Percentiles rank a stretch among this genome's conserved stretches.
phyloP scores from a whole-genome alignment of 2,329 filamentous ascomycete genomes.

The Fusarium proliferatum region DNA sequence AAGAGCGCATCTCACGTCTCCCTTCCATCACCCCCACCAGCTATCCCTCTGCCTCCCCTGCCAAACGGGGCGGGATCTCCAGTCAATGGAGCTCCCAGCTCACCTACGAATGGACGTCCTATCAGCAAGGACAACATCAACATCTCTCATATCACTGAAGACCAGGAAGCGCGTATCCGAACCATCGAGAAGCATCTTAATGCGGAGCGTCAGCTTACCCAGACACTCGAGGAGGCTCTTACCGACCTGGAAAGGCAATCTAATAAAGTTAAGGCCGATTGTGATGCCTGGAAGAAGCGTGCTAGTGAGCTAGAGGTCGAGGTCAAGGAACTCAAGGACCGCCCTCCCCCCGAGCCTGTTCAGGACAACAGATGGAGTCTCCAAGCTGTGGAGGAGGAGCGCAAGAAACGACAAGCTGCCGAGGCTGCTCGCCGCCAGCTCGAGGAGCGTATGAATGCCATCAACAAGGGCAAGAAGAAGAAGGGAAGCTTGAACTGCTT shows the following conservation, averaged over 20 bases:
- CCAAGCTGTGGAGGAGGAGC: constrained; percentile 95
- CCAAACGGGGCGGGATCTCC: constrained; percentile 69
- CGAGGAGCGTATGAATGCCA: constrained; percentile 93
- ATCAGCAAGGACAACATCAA: constrained; percentile 79
- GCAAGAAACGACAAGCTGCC: constrained; percentile 89
- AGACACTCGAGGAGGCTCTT: constrained; percentile 93
- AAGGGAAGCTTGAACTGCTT: constrained; percentile 98
- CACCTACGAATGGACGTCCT: constrained; percentile 72
- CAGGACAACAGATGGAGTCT: constrained; percentile 74
- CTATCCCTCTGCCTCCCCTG: constrained; percentile 93
- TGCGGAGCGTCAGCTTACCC: constrained; percentile 95
- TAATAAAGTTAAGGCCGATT: constrained; percentile 90
- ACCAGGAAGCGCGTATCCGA: constrained; percentile 93
- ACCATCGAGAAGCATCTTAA: constrained; percentile 97
- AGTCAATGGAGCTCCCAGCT: constrained; percentile 57
- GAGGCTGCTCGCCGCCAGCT: constrained; percentile 89
- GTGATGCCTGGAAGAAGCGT: constrained; percentile 91
- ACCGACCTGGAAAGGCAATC: constrained; percentile 92
- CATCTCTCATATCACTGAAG: constrained; percentile 85
- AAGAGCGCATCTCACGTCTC: constrained; percentile 87
- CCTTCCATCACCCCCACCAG: constrained; percentile 91
- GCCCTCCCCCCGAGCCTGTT: constrained; percentile 56
- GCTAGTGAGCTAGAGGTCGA: constrained; percentile 79
- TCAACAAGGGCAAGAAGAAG: constrained; percentile 92
- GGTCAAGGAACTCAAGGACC: constrained; percentile 72